A percentile compares a stretch with the other conserved stretches of the same genome.
phyloP scores from a whole-genome alignment of 139 green algal genomes.

The Chlamydomonas schloesseri region DNA sequence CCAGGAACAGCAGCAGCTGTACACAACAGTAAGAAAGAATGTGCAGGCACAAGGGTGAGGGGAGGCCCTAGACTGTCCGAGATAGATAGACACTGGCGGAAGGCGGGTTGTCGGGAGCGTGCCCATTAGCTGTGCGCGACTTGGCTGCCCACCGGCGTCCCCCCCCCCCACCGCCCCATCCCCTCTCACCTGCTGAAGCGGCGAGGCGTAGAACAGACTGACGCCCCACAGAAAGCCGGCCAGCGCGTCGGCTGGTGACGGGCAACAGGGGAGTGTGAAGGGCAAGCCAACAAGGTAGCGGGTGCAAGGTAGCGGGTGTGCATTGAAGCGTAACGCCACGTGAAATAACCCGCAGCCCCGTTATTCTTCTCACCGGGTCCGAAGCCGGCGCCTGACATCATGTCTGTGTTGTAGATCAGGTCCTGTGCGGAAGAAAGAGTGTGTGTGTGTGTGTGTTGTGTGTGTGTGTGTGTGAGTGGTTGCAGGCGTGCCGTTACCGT shows the following conservation, averaged over 20 bases:
- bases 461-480: neutral
- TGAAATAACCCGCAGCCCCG: too few species aligned
- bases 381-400: neutral
- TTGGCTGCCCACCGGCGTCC: too few species aligned
- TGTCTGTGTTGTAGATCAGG: neutral
- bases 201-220: slow-evolving; percentile 71
- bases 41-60: too few species aligned
- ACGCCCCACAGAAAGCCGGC: slow-evolving; percentile 68
- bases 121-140: too few species aligned
- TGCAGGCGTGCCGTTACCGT: neutral
- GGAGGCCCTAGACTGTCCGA: too few species aligned
- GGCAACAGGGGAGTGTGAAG: neutral
- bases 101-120: too few species aligned
- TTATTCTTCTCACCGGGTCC: neutral
- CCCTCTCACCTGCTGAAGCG: slow-evolving; percentile 64
- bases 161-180: too few species aligned
- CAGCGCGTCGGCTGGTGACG: slow-evolving; percentile 52
- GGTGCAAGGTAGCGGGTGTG: neutral
- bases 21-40: too few species aligned
- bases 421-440: neutral
- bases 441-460: neutral
- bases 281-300: neutral
- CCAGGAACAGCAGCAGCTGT: slow-evolving; percentile 86
- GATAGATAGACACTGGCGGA: too few species aligned
- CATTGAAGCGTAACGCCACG: neutral